These are phyloP conservation scores for Corymbia calophylla DNA, from an alignment of 441 rosid species.

Conservation along the genomic window DNA sequence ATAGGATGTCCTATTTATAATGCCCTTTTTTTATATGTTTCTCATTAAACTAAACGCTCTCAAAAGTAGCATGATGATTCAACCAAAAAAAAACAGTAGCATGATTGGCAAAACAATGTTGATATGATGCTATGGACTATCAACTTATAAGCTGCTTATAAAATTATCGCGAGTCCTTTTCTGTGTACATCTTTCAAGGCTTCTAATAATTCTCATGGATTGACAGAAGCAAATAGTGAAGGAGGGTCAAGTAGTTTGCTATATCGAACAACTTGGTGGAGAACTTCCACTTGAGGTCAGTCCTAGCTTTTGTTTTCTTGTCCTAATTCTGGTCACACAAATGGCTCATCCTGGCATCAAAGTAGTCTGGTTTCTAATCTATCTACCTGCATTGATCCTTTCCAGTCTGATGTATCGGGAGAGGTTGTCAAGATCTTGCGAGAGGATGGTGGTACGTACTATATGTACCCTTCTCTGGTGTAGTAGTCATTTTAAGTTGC, in stretches of 20 bases:
- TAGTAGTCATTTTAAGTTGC: background rate
- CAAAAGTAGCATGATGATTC: background rate
- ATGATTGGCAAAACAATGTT: background rate
- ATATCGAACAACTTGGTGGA: conserved; percentile 77
- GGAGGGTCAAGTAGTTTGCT: conserved; percentile 91
- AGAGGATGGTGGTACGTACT: conserved; percentile 62
- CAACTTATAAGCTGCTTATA: background rate
- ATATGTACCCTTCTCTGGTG: background rate
- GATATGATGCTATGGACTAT: background rate
- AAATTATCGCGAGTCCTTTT: background rate
- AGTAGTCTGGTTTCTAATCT: background rate
- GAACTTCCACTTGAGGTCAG: conserved; percentile 71
- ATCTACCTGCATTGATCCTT: background rate
- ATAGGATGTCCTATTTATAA: background rate
- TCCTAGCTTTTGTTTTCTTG: background rate
- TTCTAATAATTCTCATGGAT: background rate
- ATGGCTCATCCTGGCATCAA: background rate
- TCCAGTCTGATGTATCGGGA: conserved; percentile 72
- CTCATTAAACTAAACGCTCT: background rate
- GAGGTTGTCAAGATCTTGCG: conserved; percentile 69
- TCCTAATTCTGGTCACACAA: background rate
- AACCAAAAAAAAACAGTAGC: background rate
- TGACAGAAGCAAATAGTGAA: conserved; percentile 35
- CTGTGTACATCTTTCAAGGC: background rate
- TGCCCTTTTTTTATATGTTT: background rate